Evolutionary conservation across 495 filamentous ascomycete genomes (phyloP), one percentile per base, ranked within the genome.

Genomic region (Hypoxylon trugodes): DNA sequence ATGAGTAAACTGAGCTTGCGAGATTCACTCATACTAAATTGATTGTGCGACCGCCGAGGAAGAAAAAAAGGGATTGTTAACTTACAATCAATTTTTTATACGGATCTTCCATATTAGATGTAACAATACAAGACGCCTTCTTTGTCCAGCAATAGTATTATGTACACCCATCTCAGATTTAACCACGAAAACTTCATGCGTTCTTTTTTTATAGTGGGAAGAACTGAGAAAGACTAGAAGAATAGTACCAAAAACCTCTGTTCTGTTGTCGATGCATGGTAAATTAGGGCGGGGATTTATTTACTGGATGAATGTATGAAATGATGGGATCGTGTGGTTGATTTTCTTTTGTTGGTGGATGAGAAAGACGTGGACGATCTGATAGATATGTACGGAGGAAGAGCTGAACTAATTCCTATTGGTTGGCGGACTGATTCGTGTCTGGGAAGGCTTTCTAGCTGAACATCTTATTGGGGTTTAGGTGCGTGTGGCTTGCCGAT

Each of bases 61-160:
- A n/a, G n/a, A n/a, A n/a, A n/a, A n/a, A n/a, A n/a, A n/a, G n/a
- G n/a, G n/a, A n/a, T n/a, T 3, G 18, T 36, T 24, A 2, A 60
- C 69, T 65, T 48, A 72, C 69, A 5, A 67, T 25, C 18, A 72
- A 45, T 43, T 53, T 67, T 30, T 36, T 35, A 1, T 35, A 28
- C 12, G 49, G 60, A 26, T 65, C 38, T 22, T 37, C 59, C 69
- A 72, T 72, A 12, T 33, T 57, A 25, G 19, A 41, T 42, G 35
- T 25, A 35, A 12, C 8, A 10, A 33, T 21, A 13, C 13, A 41
- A 30, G 1, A 53, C 7, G 22, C 15, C 35, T 16, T 6, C 10
- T 30, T 30, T 4, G 28, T 30, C 28, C 5, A 10, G 28, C 4
- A 6, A 9, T 16, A 8, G 22, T 41, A 9, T 19, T 8, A 2